Evolutionary conservation across 2,329 filamentous ascomycete species (phyloP), one percentile per base, ranked within the genome.

Genomic region (Apiospora kogelbergensis): DNA sequence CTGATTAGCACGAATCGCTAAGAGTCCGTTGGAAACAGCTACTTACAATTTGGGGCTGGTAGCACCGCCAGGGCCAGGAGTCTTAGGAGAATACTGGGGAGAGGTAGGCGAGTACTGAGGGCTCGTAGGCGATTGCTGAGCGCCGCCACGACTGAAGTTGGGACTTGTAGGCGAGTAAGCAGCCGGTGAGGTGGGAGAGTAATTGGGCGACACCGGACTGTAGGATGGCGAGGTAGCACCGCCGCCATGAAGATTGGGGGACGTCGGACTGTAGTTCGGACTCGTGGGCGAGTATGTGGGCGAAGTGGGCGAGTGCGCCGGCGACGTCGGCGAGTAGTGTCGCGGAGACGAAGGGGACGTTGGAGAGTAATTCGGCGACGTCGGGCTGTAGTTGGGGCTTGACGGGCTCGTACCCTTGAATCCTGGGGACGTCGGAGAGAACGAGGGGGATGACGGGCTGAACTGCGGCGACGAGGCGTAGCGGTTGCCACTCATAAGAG

Each of bases 151-250:
- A 10, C 84, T 83, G 85, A 88, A 90, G 70, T 83, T 84, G 40
- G 89, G 89, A 74, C 88, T 90, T 57, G 88, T 90, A 6, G 89
- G 88, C 65, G 88, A 90, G 81, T 90, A 90, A 2, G 85, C 83
- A 70, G 85, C 84, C 15, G 88, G 88, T 48, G 92, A 94, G 7
- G 91, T 93, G 2, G 93, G 92, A 68, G 92, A 94, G 83, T 93
- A 95, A 30, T 86, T 88, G n/a, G 91, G 92, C 65, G 91, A 93
- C 3, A 90, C 90, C 63, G 91, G 91, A 41, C 86, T 89, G 80
- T 91, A 92, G 4, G 84, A 85, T n/a, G 85, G 88, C 71, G 89
- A 86, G 41, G 87, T 84, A 13, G 85, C 79, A 5, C 78, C 79
- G 40, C 72, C 81, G 41, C 72, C 81, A 76, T 79, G 84, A 74